Evolutionary conservation across 2,329 filamentous ascomycete genomes (phyloP), one percentile per base, ranked within the genome.

Genomic region (Botrytis medusae): DNA sequence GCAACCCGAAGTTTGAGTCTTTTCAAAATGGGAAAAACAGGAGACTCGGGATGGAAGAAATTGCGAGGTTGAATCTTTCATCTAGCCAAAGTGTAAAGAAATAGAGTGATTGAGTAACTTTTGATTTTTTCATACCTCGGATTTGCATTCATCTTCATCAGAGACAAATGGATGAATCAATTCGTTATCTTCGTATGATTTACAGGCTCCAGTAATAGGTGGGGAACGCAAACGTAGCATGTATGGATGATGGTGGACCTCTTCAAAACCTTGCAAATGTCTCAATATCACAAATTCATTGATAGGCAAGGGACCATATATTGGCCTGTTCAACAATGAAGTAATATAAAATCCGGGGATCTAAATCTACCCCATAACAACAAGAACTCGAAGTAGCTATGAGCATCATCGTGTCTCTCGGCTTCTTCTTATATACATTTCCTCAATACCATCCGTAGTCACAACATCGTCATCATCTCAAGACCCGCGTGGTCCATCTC

Each of bases 281-380:
- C 63, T 67, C 44, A 51, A 67, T 16, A 67, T 40, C 44, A 37
- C 25, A 3, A 67, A 40, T 40, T 2, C 46, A 40, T 29, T 14
- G 4, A 57, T 57, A 42, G n/a, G 48, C 48, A 68, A 40, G 48
- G 65, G 65, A 57, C n/a, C 65, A 68, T 42, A 57, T 32, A 68
- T 57, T 42, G 65, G 34, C 29, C 65, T 68, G 65, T 68, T 68
- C 48, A 57, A 65, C 16, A 64, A 54, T 22, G 14, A 54, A 54
- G 25, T 54, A 68, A 57, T 68, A 54, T 29, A 40, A 68, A 68
- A 68, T 57, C 64, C 16, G 64, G 64, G 64, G 64, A 42, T 68
- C 44, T 12, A n/a, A 51, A n/a, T 51, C 46, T 67, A 67, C 63
- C 64, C 64, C 46, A 57, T 54, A 54, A 20, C 22, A 25, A 9